Percentiles rank a stretch among this genome's conserved stretches.
Conservation (phyloP, 2,329 filamentous ascomycete species). For the Calonectria henricotiae region DNA sequence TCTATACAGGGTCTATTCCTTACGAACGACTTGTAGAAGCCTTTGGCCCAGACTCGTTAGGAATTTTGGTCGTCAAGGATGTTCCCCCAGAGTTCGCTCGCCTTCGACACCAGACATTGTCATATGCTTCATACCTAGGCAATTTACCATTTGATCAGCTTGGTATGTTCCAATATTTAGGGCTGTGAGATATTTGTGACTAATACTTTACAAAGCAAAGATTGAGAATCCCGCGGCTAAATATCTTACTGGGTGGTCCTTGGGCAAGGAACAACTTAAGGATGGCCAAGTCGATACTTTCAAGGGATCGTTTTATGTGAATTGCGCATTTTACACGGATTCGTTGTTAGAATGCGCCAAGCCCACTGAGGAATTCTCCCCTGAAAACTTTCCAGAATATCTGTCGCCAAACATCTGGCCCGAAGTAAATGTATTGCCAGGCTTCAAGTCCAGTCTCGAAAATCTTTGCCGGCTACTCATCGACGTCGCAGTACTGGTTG, state of each 20-base stretch:
- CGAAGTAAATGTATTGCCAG: slow-evolving; percentile 76
- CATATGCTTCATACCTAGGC: slow-evolving; percentile 90
- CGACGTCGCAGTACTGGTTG: slow-evolving; percentile 90
- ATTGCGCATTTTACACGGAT: slow-evolving; percentile 84
- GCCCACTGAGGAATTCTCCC: slow-evolving; percentile 72
- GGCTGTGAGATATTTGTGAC: not conserved
- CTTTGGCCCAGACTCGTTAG: slow-evolving; percentile 91
- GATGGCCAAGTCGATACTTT: slow-evolving; percentile 84
- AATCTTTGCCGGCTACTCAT: slow-evolving; percentile 88
- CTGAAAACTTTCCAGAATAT: slow-evolving; percentile 86
- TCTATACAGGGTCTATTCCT: slow-evolving; percentile 73
- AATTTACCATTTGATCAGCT: slow-evolving; percentile 82
- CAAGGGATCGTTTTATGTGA: slow-evolving; percentile 89
- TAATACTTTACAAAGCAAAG: slow-evolving; percentile 60
- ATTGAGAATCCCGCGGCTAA: slow-evolving; percentile 75
- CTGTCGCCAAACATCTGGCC: slow-evolving; percentile 95
- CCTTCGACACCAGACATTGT: slow-evolving; percentile 83
- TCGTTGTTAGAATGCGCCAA: slow-evolving; percentile 73
- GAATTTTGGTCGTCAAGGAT: slow-evolving; percentile 92
- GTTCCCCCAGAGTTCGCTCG: slow-evolving; percentile 80
- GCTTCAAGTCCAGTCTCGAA: slow-evolving; percentile 82
- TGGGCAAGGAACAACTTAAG: slow-evolving; percentile 86
- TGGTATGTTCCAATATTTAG: slow-evolving; percentile 63
- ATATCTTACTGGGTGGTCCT: slow-evolving; percentile 83
- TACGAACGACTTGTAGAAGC: slow-evolving; percentile 82